Evolutionary conservation across 192 early-diverging fungal species (phyloP).

Genomic region (Coemansia sp.): DNA sequence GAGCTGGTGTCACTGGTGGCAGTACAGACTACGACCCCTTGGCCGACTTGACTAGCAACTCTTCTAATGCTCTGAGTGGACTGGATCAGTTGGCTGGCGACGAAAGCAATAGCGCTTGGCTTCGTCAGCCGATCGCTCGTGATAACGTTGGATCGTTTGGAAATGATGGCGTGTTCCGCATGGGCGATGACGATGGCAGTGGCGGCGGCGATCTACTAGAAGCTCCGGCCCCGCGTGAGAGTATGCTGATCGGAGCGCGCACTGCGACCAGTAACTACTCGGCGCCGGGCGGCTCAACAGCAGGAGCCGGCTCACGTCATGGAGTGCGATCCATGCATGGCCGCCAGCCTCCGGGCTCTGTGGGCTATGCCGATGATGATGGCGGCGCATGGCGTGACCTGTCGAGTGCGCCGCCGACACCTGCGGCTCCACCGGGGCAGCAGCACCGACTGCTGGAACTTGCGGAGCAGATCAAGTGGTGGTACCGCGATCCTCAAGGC

Average conservation of each 20-base stretch:
- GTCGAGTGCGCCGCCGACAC: slow-evolving; percentile 10
- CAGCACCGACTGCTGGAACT: slow-evolving; percentile 37
- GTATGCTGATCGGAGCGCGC: slow-evolving; percentile 2
- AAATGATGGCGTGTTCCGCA: slow-evolving; percentile 69
- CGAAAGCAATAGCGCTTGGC: slow-evolving; percentile 55
- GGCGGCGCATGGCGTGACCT: slow-evolving; percentile 25
- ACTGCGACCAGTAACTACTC: slow-evolving; percentile 1
- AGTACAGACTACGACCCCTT: slow-evolving; percentile 1
- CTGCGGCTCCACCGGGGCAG: slow-evolving; percentile 5
- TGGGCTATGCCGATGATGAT: slow-evolving; percentile 16
- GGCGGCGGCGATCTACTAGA: slow-evolving; percentile 34
- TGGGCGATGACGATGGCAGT: slow-evolving; percentile 51
- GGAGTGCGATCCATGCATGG: slow-evolving; percentile 1
- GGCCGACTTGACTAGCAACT: background rate
- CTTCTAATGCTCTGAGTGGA: background rate
- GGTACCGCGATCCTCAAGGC: slow-evolving; percentile 84
- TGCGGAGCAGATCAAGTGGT: slow-evolving; percentile 65
- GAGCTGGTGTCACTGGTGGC: background rate
- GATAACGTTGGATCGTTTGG: slow-evolving; percentile 70
- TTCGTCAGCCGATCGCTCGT: slow-evolving; percentile 62
- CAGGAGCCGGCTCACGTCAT: background rate
- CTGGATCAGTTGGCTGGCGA: slow-evolving; percentile 18
- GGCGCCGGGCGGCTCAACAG: background rate
- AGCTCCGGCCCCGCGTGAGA: slow-evolving; percentile 1
- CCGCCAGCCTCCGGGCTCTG: background rate